Conservation (phyloP, 371 early-diverging fungal genomes). For the Actinomortierella ambigua region DNA sequence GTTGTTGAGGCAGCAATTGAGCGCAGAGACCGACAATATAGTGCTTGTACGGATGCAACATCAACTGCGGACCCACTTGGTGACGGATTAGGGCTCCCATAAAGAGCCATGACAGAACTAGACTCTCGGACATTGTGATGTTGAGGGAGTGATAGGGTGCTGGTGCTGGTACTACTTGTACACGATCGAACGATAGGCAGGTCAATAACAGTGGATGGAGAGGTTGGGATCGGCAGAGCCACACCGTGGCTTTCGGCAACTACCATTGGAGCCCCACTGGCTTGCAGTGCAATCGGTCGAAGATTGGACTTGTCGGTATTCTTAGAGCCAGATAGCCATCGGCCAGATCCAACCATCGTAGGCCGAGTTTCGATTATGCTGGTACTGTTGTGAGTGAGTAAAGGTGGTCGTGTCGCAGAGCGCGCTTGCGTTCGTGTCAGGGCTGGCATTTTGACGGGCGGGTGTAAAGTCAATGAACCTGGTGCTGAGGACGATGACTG, state of each 20-base stretch:
- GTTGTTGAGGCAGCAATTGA: conserved; percentile 16
- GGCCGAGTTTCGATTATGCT: too few relatives aligned
- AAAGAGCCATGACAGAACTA: conserved; percentile 22
- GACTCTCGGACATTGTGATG: not conserved
- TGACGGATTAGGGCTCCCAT: conserved; percentile 26
- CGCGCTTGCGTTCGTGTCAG: conserved; percentile 15
- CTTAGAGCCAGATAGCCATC: conserved; percentile 9
- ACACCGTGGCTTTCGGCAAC: too few relatives aligned
- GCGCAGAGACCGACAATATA: conserved; percentile 20
- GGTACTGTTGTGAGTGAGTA: too few relatives aligned
- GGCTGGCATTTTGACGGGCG: conserved; percentile 6
- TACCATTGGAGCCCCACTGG: not conserved
- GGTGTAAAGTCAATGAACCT: not conserved
- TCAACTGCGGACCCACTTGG: conserved; percentile 22
- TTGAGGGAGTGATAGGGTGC: not conserved
- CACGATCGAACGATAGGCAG: not conserved
- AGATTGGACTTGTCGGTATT: not conserved
- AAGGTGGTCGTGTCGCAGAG: too few relatives aligned
- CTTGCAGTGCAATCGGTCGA: not conserved
- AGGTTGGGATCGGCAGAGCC: not conserved
- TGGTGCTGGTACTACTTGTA: not conserved
- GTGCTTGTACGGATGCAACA: conserved; percentile 22
- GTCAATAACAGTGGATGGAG: not conserved
- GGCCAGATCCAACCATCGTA: too few relatives aligned
- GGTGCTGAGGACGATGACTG: not conserved